These are phyloP conservation scores for Oleoguttula mirabilis DNA, from an alignment of 495 filamentous ascomycete species.

Conservation along the genomic window DNA sequence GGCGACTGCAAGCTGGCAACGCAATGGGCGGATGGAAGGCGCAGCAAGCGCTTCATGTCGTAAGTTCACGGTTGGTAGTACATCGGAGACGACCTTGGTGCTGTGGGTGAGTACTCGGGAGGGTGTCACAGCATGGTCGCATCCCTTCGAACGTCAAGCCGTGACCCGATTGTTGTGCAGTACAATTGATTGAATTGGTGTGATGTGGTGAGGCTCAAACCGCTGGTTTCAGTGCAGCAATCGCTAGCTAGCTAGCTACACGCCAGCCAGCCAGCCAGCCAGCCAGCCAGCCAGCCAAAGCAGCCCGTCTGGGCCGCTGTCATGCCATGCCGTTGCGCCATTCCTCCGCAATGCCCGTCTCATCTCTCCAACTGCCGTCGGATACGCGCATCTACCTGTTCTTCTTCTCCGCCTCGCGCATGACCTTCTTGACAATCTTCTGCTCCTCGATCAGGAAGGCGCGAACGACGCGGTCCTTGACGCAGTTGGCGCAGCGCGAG, in stretches of 20 bases:
- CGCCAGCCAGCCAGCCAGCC: background rate
- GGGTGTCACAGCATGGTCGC: no score
- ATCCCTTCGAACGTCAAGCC: no score
- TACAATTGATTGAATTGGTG: no score
- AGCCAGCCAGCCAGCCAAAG: background rate
- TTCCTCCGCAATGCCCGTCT: background rate
- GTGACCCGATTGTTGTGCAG: no score
- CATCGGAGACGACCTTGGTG: no score
- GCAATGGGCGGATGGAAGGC: no score
- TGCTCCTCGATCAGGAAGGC: constrained; percentile 99
- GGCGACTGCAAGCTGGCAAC: no score
- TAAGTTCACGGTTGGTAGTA: no score
- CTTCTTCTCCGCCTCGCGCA: constrained; percentile 93
- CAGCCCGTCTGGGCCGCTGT: background rate
- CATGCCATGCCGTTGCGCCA: background rate
- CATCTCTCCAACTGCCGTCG: background rate
- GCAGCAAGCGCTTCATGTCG: no score
- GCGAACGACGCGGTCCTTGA: constrained; percentile 91
- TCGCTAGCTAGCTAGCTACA: background rate
- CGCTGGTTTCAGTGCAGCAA: background rate
- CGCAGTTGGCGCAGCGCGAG: constrained; percentile 94
- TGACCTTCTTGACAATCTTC: constrained; percentile 99
- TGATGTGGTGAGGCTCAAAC: background rate
- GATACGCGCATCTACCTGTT: constrained; percentile 13
- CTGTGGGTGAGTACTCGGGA: no score